Percentiles rank a stretch among this genome's conserved stretches.
phyloP scores from a whole-genome alignment of 2,329 filamentous ascomycete genomes.

The Nemania abortiva region DNA sequence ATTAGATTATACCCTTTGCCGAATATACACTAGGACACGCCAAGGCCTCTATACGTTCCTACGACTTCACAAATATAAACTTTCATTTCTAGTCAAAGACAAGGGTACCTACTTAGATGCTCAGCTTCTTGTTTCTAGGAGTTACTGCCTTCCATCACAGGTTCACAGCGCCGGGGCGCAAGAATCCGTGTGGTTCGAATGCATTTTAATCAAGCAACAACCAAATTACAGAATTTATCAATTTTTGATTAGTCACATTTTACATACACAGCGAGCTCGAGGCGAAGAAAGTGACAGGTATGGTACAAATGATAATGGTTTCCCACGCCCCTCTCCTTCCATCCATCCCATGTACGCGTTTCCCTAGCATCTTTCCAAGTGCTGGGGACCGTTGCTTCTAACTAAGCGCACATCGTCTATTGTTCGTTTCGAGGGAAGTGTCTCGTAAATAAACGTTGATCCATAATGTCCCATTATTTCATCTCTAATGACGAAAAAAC shows the following conservation, averaged over 20 bases:
- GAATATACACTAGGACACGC: constrained; percentile 22
- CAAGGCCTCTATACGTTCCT: background rate
- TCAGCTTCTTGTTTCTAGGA: too few species aligned
- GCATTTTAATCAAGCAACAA: background rate
- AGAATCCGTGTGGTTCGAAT: background rate
- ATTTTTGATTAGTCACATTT: constrained; percentile 37
- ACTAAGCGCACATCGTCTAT: constrained; percentile 23
- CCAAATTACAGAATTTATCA: constrained; percentile 15
- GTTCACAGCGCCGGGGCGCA: background rate
- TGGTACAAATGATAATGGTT: constrained; percentile 37
- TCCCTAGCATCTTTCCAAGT: constrained; percentile 29
- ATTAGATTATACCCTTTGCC: constrained; percentile 36
- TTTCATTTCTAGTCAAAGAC: background rate
- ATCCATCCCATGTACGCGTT: constrained; percentile 18
- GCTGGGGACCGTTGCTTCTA: constrained; percentile 17
- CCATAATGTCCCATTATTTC: background rate
- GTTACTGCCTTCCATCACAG: too few species aligned
- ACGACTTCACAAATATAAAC: background rate
- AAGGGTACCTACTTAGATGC: background rate
- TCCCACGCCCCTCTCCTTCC: constrained; percentile 16
- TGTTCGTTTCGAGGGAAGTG: constrained; percentile 13
- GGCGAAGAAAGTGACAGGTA: constrained; percentile 32
- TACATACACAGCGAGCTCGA: constrained; percentile 36
- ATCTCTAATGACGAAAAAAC: constrained; percentile 11
- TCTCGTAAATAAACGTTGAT: constrained; percentile 20